These are phyloP conservation scores for Pterothamnion heteromorphum DNA, from an alignment of 31 red algal species.

Conservation along the genomic window DNA sequence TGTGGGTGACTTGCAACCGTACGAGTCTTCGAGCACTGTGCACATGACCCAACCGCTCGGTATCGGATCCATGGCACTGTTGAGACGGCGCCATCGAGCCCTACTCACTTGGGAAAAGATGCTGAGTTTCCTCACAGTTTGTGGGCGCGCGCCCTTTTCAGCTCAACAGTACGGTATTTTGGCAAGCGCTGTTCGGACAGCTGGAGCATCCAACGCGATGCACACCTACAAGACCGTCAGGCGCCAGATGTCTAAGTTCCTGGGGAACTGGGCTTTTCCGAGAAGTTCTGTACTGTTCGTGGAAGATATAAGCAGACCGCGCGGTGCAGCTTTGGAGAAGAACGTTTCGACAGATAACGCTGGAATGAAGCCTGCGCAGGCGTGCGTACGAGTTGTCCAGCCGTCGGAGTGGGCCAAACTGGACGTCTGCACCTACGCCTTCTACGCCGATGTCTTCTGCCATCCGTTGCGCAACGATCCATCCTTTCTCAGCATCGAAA, in stretches of 20 bases:
- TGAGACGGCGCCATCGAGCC: neutral
- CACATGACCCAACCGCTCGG: too few species aligned
- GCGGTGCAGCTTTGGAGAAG: neutral
- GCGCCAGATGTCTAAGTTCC: neutral
- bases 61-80: too few species aligned
- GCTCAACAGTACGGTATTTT: neutral
- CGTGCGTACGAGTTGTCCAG: neutral
- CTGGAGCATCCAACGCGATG: neutral
- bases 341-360: neutral
- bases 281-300: neutral
- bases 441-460: neutral
- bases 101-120: neutral
- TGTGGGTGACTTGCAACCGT: too few species aligned
- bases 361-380: neutral
- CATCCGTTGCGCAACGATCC: neutral
- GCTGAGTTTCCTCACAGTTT: neutral
- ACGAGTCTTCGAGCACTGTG: too few species aligned
- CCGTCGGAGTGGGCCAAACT: neutral
- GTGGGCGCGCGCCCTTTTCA: neutral
- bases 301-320: neutral
- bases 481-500: neutral
- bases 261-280: neutral
- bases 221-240: neutral
- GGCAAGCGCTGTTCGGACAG: neutral
- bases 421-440: neutral